A percentile compares a stretch with the other conserved stretches of the same genome.
Conservation (phyloP, 306 rosid genomes). For the Amphicarpaea edgeworthii region DNA sequence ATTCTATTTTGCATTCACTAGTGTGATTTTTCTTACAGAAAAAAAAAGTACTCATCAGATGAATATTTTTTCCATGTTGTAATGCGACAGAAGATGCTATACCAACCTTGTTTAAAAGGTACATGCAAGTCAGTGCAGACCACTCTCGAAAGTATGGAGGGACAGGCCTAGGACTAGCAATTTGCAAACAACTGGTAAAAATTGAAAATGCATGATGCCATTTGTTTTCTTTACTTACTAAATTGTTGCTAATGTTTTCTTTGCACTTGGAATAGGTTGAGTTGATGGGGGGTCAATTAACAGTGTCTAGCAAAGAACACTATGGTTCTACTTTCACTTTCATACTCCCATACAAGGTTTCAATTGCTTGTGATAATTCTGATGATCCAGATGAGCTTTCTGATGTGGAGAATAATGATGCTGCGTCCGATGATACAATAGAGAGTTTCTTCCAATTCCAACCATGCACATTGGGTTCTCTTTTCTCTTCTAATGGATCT, state of each 20-base stretch:
- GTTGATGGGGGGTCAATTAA: conserved; percentile 84
- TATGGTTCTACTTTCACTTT: conserved; percentile 84
- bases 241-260: not conserved
- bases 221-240: not conserved
- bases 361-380: conserved; percentile 57
- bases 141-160: conserved; percentile 93
- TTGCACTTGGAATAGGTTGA: conserved; percentile 65
- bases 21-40: conserved; percentile 15
- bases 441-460: conserved; percentile 83
- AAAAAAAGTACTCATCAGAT: conserved; percentile 21
- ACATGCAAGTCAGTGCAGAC: conserved; percentile 91
- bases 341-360: conserved; percentile 78
- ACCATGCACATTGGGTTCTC: conserved; percentile 76
- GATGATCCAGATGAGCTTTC: conserved; percentile 75
- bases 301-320: conserved; percentile 79
- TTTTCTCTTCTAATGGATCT: conserved; percentile 70
- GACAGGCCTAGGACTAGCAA: conserved; percentile 88
- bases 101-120: conserved; percentile 76
- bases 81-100: conserved; percentile 72
- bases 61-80: conserved; percentile 13
- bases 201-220: not conserved
- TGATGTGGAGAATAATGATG: conserved; percentile 60
- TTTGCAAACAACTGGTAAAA: conserved; percentile 88
- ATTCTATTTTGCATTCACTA: conserved; percentile 1
- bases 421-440: conserved; percentile 56